Conservation (phyloP, 2,329 filamentous ascomycete species). For the Pestalotiopsis sp. region DNA sequence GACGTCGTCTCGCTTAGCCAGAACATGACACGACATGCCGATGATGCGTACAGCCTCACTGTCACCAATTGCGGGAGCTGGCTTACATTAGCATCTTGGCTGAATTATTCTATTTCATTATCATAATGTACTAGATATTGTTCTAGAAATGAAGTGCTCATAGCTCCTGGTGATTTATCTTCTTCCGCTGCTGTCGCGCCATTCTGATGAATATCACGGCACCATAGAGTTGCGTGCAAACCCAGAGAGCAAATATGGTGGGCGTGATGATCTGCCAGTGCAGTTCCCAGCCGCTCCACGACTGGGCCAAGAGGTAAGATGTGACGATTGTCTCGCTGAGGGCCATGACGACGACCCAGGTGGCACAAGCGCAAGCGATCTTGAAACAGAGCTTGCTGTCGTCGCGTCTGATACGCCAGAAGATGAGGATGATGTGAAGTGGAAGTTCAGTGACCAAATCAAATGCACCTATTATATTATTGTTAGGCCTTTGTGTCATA, state of each 20-base stretch:
- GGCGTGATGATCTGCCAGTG: constrained; percentile 7
- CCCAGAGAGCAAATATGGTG: constrained; percentile 5
- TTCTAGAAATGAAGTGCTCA: no score
- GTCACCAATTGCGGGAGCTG: no score
- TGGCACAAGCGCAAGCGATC: background rate
- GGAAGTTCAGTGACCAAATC: constrained; percentile 4
- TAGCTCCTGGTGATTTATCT: no score
- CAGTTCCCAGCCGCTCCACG: background rate
- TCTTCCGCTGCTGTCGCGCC: background rate
- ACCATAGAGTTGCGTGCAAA: constrained; percentile 5
- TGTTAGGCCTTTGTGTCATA: background rate
- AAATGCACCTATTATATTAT: background rate
- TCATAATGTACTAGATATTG: no score
- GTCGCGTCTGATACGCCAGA: background rate
- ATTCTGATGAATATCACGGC: background rate
- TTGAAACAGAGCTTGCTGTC: background rate
- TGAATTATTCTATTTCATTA: no score
- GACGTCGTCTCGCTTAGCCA: no score
- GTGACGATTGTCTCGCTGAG: background rate
- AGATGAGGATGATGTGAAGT: background rate
- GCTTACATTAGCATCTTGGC: no score
- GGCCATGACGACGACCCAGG: background rate
- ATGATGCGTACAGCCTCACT: no score
- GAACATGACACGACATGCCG: no score
- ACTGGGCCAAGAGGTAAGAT: background rate